These are phyloP conservation scores for Alternaria consortialis DNA, from an alignment of 2,329 filamentous ascomycete species.

Conservation along the genomic window DNA sequence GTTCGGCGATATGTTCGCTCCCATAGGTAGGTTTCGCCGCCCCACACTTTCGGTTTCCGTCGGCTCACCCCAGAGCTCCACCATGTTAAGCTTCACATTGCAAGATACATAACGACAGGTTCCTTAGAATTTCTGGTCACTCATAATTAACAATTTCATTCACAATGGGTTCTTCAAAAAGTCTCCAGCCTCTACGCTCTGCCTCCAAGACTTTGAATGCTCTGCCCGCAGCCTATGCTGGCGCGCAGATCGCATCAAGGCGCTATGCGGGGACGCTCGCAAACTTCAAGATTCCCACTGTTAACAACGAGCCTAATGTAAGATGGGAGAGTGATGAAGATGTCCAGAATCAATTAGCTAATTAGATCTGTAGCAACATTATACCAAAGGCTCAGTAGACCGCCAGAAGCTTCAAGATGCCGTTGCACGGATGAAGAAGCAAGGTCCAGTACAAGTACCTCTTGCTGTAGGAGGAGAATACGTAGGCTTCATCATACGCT, in stretches of 20 bases:
- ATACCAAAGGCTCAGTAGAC: constrained; percentile 82
- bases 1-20: constrained; percentile 15
- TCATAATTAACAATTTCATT: constrained; percentile 2
- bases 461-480: constrained; percentile 84
- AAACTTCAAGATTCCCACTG: constrained; percentile 84
- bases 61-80: constrained; percentile 31
- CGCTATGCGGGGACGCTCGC: constrained; percentile 69
- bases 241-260: constrained; percentile 36
- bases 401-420: constrained; percentile 79
- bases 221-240: constrained; percentile 32
- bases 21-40: constrained; percentile 19
- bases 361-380: constrained; percentile 76
- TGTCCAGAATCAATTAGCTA: not conserved
- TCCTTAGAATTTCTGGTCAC: not conserved
- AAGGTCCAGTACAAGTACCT: constrained; percentile 78
- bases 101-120: constrained; percentile 33
- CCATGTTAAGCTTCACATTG: constrained; percentile 27
- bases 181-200: constrained; percentile 41
- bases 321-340: constrained; percentile 44
- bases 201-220: constrained; percentile 39
- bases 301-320: constrained; percentile 96
- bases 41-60: constrained; percentile 36
- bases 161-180: constrained; percentile 46
- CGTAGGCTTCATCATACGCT: constrained; percentile 56
- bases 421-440: constrained; percentile 72